Conservation (phyloP, 306 rosid genomes). For the Rubus parviflorus region DNA sequence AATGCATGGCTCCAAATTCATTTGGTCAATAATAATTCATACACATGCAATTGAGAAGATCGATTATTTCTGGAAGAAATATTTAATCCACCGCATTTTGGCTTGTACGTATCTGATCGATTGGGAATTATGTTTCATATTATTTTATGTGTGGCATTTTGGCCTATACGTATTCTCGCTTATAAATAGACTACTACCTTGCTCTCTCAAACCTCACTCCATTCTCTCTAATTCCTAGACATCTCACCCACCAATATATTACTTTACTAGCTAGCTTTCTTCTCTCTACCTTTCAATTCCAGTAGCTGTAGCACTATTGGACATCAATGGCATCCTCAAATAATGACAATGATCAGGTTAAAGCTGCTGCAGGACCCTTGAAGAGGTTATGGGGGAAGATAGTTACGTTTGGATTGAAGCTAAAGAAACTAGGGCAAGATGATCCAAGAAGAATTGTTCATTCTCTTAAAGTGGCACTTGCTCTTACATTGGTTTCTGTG, state of each 20-base stretch:
- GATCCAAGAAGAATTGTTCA: slow-evolving; percentile 32
- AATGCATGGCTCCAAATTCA: not conserved
- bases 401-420: not conserved
- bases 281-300: not conserved
- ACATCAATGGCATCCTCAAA: slow-evolving; percentile 12
- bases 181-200: not conserved
- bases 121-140: not conserved
- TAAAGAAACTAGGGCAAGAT: slow-evolving; percentile 25
- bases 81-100: not conserved
- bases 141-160: not conserved
- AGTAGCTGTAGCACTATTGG: not conserved
- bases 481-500: slow-evolving; percentile 30
- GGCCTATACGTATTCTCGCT: not conserved
- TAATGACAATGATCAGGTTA: not conserved
- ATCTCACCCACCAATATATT: not conserved
- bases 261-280: not conserved
- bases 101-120: not conserved
- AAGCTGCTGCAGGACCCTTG: not conserved
- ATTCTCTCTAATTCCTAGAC: not conserved
- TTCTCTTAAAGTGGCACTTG: slow-evolving; percentile 31
- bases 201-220: not conserved
- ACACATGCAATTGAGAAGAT: not conserved
- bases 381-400: not conserved
- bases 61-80: not conserved
- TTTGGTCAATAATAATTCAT: not conserved